Evolutionary conservation across 139 green algal species (phyloP), one percentile per base, ranked within the genome.

Genomic region (Picochlorum sp.): DNA sequence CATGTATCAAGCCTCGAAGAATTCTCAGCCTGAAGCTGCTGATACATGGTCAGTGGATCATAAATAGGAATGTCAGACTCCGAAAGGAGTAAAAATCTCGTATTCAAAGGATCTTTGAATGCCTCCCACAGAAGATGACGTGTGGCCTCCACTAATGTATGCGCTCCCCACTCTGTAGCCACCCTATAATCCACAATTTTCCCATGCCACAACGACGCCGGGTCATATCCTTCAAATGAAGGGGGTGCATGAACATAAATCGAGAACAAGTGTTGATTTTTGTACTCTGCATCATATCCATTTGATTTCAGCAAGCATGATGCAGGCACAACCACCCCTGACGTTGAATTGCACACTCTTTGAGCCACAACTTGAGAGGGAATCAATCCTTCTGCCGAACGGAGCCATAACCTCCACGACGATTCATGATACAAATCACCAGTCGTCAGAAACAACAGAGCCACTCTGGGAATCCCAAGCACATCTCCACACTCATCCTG

Each of bases 231-330:
- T 47, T 47, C 44, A 30, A 70, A 65, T 4, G 30, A 50, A 24
- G 70, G 64, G 3, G 65, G 70, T 2, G 64, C 57, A 49, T 81
- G 75, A 13, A 76, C 45, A 45, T 81, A 79, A 44, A 81, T 45
- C 1, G 58, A 73, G 51, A 77, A 81, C 2, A 81, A 57, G 41
- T 79, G 58, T 66, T 81, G 75, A 45, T 49, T 38, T 20, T 31
- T 20, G 34, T 21, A 21, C 44, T 21, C 18, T 57, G 20, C 34
- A 66, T 54, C 41, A 15, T 16, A 9, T 6, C 21, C n/a, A 54
- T 54, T 54, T 54, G 47, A 54, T 26, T 54, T 20, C 16, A 26
- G 18, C 47, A 54, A 13, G 15, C 18, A 54, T 54, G 47, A 54
- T 54, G 47, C 47, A 21, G 47, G n/a, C 47, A 54, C 47, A 9